Conservation (phyloP, 129 eudicot species). For the Artemisia argyi region DNA sequence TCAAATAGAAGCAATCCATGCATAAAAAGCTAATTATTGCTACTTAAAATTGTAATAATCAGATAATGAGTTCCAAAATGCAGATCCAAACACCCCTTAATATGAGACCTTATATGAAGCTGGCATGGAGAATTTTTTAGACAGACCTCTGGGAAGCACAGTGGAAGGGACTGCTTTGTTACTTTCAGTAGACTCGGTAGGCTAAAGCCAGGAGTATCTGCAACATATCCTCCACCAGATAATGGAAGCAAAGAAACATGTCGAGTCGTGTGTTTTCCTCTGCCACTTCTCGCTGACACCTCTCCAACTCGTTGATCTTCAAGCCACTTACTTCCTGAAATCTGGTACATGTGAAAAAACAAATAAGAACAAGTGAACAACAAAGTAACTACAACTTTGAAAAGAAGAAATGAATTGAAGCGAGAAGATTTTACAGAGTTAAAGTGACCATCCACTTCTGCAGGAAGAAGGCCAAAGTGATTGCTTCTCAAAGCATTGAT, state of each 20-base stretch:
- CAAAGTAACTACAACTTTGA: background rate
- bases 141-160: constrained; percentile 87
- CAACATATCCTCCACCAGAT: constrained; percentile 87
- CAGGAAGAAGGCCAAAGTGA: constrained; percentile 31
- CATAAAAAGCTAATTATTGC: too few species aligned
- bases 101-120: background rate
- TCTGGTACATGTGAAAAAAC: constrained; percentile 45
- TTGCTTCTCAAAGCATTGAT: constrained; percentile 79
- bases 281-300: constrained; percentile 91
- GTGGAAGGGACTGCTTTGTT: constrained; percentile 79
- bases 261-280: constrained; percentile 96
- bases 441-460: constrained; percentile 46
- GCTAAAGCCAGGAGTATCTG: constrained; percentile 95
- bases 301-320: constrained; percentile 96
- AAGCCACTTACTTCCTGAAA: constrained; percentile 85
- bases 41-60: too few species aligned
- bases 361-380: too few species aligned
- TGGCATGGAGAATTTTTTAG: constrained; percentile 5
- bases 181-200: constrained; percentile 92
- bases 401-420: constrained; percentile 1
- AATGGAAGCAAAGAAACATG: constrained; percentile 94
- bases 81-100: background rate
- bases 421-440: constrained; percentile 50
- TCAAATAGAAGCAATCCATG: too few species aligned
- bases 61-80: background rate